Conservation (phyloP, 192 early-diverging fungal genomes). For the Haplosporangium gracile region DNA sequence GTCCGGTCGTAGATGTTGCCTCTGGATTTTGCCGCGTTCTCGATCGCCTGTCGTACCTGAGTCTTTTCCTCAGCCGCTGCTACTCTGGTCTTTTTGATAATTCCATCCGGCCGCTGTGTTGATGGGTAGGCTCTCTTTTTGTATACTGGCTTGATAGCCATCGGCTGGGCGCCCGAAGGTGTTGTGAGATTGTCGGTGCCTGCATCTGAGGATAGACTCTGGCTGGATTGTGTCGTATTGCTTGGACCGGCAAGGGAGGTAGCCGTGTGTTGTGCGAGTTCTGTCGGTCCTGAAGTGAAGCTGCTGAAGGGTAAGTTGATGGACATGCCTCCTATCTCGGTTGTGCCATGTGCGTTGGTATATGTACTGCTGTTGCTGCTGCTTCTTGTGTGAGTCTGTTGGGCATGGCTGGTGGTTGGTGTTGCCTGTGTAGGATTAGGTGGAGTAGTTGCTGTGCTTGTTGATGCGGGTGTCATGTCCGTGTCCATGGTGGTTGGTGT, state of each 20-base stretch:
- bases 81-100: conserved; percentile 20
- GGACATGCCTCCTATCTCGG: conserved; percentile 3
- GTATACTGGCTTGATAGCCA: conserved; percentile 31
- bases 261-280: background rate
- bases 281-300: background rate
- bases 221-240: background rate
- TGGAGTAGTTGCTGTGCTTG: background rate
- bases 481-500: background rate
- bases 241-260: background rate
- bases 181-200: background rate
- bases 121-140: conserved; percentile 16
- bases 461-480: background rate
- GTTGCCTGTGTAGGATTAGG: background rate
- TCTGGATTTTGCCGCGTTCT: background rate
- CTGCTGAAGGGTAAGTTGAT: conserved; percentile 12
- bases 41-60: background rate
- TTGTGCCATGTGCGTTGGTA: background rate
- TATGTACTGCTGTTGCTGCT: background rate
- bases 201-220: background rate
- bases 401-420: background rate
- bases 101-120: conserved; percentile 10
- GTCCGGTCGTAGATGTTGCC: conserved; percentile 33
- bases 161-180: background rate
- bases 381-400: too few species aligned
- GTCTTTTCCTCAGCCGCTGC: conserved; percentile 11